Base-by-base conservation (phyloP, 1,284 basidiomycete species). In the Sanguinoderma infundibulare region DNA sequence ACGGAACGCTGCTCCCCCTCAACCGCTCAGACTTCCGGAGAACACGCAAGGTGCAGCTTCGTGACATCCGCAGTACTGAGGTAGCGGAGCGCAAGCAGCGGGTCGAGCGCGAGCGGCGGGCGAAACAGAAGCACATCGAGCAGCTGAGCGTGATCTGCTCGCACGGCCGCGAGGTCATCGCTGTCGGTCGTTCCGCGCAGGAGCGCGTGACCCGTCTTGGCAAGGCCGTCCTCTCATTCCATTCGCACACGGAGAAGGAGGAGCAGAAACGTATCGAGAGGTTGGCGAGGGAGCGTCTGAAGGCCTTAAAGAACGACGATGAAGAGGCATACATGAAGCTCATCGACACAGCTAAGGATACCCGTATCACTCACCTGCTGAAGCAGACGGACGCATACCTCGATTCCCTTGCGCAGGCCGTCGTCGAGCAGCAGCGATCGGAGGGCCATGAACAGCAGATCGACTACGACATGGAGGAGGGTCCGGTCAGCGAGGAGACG, bases 301-400 rank as follows among this genome's bases (percentile, higher is more conserved):
- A 95, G 80, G 98, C 98, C 22, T 87, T 99, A 67, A 96, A 97
- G 80, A 94, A 94, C 44, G 96, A 99, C 75, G 97, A 99, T 81
- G 98, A 99, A 81, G 98, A 98, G 77, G 97, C 95, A 20, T 99
- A 99, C 77, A 92, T 99, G 85, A 97, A 96, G 75, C 91, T 99
- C 70, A 96, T 99, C 72, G 98, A 99, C 77, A 98, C 97, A 39
- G 98, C 97, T 65, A 99, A 99, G 78, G 98, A 99, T 72, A 98
- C 97, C 15, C 93, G 98, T 80, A 99, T 99, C 78, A 98, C 96
- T 0, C 98, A 99, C 77, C 82, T 99, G 30, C 81, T 99, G 62
- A 85, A 92, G 54, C 97, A 99, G 80, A 99, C 98, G 15, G 97
- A 99, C 72, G 77, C 89, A 1, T 99, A 97, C 78, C 88, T 99